Evolutionary conservation across 2,329 filamentous ascomycete genomes (phyloP), one percentile per base, ranked within the genome.

Genomic region (Didymella keratinophila): DNA sequence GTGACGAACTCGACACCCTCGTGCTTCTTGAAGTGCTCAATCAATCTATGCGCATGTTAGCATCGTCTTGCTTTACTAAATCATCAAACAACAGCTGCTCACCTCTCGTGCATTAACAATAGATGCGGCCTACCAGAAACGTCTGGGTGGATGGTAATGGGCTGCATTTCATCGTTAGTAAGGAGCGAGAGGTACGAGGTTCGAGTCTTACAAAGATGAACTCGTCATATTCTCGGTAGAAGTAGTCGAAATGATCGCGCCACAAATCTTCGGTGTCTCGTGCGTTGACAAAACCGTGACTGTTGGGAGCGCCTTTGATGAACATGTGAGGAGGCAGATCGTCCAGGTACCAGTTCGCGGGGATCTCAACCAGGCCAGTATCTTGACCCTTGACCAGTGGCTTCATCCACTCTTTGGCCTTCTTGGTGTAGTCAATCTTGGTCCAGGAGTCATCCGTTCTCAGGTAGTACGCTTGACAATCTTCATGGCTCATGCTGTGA

Each of bases 121-220:
- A 86, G 87, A 73, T 92, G 89, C 0, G 89, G 89, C 25, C 88
- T 82, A 0, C 90, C 90, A 41, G 68, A 71, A 18, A 75, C 74
- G 62, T 92, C 89, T 0, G 89, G 90, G 72, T 92, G 89, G 28
- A 92, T 88, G 0, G 89, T 92, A 70, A 92, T 88, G 0, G 90
- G 89, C 54, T 59, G 25, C 5, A 14, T 20, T 16, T 12, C 2
- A 20, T 12, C 23, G 21, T 55, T 12, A 58, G 25, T 6, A 11
- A 18, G 23, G 14, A 18, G 14, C 34, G 18, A 10, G 12, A 12
- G 10, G 25, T 23, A 12, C 3, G 64, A 89, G 89, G 50, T 89
- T 30, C 9, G 4, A 45, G 8, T 57, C 67, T 66, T 56, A 70
- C 67, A 65, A 92, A 91, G 57, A 91, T 84, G 59, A 92, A 92